phyloP scores from a whole-genome alignment of 306 rosid species.

The Trichosanthes cucumerina region DNA sequence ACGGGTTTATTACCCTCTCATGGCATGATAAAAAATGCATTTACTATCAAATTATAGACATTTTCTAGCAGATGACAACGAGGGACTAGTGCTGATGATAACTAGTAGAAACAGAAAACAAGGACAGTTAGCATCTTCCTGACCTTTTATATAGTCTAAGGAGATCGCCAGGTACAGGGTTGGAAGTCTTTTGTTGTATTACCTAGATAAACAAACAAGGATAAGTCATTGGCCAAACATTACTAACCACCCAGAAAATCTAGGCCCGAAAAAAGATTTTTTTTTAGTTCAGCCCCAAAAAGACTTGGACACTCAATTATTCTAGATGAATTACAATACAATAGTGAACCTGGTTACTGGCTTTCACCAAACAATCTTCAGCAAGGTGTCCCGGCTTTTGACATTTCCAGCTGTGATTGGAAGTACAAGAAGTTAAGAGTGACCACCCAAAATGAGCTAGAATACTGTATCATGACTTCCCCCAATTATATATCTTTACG shows the following conservation, averaged over 20 bases:
- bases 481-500: neutral
- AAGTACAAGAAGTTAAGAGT: conserved; percentile 14
- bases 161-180: conserved; percentile 50
- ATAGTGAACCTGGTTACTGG: conserved; percentile 32
- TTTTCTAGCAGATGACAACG: neutral
- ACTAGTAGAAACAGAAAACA: neutral
- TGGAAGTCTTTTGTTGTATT: conserved; percentile 28
- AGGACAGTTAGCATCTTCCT: neutral
- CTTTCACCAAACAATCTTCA: conserved; percentile 61
- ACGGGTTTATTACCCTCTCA: neutral
- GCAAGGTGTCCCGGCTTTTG: conserved; percentile 82
- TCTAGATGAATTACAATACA: conserved; percentile 5
- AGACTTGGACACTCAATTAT: neutral
- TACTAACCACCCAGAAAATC: neutral
- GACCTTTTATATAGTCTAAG: conserved; percentile 61
- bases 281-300: too few species aligned
- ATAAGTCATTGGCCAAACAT: neutral
- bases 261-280: neutral
- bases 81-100: neutral
- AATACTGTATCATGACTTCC: neutral
- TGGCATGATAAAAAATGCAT: neutral
- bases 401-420: conserved; percentile 70
- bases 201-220: conserved; percentile 25
- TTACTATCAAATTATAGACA: neutral
- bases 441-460: conserved; percentile 15